Conservation (phyloP, 2,329 filamentous ascomycete species). For the Cordyceps javanica region DNA sequence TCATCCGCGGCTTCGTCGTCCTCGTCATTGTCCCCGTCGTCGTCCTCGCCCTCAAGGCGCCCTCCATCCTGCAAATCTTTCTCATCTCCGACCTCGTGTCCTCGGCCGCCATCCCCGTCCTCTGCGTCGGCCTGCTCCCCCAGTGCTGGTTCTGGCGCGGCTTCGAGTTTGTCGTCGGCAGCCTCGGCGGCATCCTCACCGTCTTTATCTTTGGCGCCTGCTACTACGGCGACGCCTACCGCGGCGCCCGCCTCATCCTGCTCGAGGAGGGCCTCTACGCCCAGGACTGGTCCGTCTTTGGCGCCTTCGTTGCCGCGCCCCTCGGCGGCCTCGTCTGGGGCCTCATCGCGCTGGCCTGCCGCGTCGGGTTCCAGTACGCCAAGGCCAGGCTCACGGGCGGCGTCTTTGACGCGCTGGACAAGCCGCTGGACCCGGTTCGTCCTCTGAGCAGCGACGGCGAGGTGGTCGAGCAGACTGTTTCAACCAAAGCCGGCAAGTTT, state of each 20-base stretch:
- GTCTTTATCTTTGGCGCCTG: conserved; percentile 77
- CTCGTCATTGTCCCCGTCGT: conserved; percentile 68
- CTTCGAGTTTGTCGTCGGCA: conserved; percentile 73
- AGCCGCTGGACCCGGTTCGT: conserved; percentile 28
- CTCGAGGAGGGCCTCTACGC: conserved; percentile 68
- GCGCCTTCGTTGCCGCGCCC: conserved; percentile 75
- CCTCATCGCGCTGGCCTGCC: conserved; percentile 52
- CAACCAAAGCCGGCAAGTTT: conserved; percentile 45
- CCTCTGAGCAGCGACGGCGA: conserved; percentile 26
- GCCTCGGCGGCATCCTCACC: conserved; percentile 68
- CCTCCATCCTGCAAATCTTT: conserved; percentile 74
- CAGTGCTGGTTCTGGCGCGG: conserved; percentile 72
- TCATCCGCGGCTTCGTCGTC: conserved; percentile 63
- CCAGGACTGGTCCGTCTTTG: conserved; percentile 76
- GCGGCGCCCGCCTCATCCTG: conserved; percentile 63
- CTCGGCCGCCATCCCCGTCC: conserved; percentile 66
- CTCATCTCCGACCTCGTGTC: conserved; percentile 76
- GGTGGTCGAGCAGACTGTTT: conserved; percentile 18
- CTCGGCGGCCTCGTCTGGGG: conserved; percentile 70
- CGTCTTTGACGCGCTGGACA: conserved; percentile 63
- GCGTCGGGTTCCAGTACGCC: conserved; percentile 53
- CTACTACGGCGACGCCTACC: conserved; percentile 63
- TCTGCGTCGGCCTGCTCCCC: conserved; percentile 65
- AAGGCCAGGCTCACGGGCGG: conserved; percentile 51
- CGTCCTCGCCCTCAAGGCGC: conserved; percentile 66